Evolutionary conservation across 805 yeast genomes (phyloP).

Genomic region (Metschnikowia sp.): DNA sequence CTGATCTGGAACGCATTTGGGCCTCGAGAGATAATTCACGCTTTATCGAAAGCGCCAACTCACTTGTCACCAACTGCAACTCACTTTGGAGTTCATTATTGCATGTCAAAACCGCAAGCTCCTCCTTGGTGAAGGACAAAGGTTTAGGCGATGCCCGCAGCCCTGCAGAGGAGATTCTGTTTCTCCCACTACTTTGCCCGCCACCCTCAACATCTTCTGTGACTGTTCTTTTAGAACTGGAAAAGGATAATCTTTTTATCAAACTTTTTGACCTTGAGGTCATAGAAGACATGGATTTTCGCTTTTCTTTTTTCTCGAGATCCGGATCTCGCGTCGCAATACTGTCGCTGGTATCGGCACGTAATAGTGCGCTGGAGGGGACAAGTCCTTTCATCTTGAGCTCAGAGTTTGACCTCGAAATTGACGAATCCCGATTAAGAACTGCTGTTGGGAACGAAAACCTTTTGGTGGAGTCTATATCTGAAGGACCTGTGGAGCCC

Average conservation of each 20-base stretch:
- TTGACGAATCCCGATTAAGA: slow-evolving; percentile 2
- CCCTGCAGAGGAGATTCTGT: slow-evolving; percentile 1
- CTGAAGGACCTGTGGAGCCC: background rate
- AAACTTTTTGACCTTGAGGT: slow-evolving; percentile 28
- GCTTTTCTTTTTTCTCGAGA: slow-evolving; percentile 15
- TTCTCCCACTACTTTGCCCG: background rate
- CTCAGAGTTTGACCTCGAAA: slow-evolving; percentile 17
- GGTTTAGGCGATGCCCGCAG: slow-evolving; percentile 12
- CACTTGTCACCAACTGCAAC: slow-evolving; percentile 64
- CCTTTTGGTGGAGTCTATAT: background rate
- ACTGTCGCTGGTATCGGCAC: slow-evolving; percentile 5
- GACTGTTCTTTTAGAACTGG: slow-evolving; percentile 7
- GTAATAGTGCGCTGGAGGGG: slow-evolving; percentile 14
- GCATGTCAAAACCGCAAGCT: slow-evolving; percentile 58
- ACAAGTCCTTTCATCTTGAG: slow-evolving; percentile 14
- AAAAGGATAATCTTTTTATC: slow-evolving; percentile 32
- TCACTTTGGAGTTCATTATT: slow-evolving; percentile 59
- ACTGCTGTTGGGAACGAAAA: background rate
- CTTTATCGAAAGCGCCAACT: slow-evolving; percentile 67
- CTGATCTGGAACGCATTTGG: slow-evolving; percentile 24
- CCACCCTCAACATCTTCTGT: slow-evolving; percentile 1
- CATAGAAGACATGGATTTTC: slow-evolving; percentile 25
- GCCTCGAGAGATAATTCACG: slow-evolving; percentile 64
- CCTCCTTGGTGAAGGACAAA: slow-evolving; percentile 51
- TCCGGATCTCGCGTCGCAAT: slow-evolving; percentile 2